Base-by-base conservation (phyloP, 208 protist genomes). In the Crithidia brevicula region DNA sequence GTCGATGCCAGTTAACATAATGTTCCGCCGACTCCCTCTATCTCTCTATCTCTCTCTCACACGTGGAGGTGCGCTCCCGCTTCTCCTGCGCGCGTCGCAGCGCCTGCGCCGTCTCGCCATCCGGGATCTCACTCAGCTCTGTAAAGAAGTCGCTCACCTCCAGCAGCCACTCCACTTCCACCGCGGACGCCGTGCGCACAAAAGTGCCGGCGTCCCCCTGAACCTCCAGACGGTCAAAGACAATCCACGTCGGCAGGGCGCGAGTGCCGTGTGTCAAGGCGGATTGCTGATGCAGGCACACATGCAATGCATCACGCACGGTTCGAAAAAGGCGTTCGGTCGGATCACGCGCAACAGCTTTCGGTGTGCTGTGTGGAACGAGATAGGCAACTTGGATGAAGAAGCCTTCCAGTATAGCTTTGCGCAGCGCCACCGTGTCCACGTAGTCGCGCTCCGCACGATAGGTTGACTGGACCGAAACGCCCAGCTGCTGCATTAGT, bases 171-270 rank as follows among this genome's bases (percentile, higher is more conserved):
- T 80, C 68, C 33, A 88, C 79, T 62, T 93, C 81, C 34, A 96
- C 82, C 22, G 73, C 71, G 1, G 86, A 92, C 5, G 72, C 80
- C 1, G 76, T 66, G 16, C 91, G 82, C 25, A 91, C 81, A 77
- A 91, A 91, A 20, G 78, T 90, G 28, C 79, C 88, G 11, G 82
- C 79, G 20, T 89, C 65, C 10, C 85, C 86, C 40, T 96, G 91
- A 27, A 96, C 77, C 56, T 94, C 88, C 18, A 96, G 83, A 15
- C 89, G 84, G 47, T 94, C 89, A 65, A 93, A 96, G 20, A 96
- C 63, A 43, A 96, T 75, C 89, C 91, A 96, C 38, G 50, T 42
- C 3, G 88, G 86, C 27, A 79, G 47, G 10, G 57, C 30, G 15
- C 66, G 49, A 25, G 18, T 23, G 13, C 42, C 59, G 33, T 64